Percentiles rank a stretch among this genome's conserved stretches.
phyloP scores from a whole-genome alignment of 1,139 yeast species.

The Sugiyamaella castrensis region DNA sequence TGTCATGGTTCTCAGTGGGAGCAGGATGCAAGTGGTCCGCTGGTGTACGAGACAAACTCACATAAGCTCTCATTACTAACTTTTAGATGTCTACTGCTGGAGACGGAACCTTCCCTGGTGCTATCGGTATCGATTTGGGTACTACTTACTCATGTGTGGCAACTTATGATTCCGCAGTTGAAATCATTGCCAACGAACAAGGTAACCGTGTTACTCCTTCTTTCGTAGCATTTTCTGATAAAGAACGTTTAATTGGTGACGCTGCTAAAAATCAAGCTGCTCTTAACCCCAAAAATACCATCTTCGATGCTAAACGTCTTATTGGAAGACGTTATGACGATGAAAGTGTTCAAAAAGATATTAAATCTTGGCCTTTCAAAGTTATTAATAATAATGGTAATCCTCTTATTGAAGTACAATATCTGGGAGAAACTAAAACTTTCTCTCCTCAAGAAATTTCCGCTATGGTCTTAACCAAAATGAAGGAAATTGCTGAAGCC shows the following conservation, averaged over 20 bases:
- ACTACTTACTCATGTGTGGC: constrained; percentile 91
- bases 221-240: constrained; percentile 95
- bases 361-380: constrained; percentile 97
- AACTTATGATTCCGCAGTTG: constrained; percentile 75
- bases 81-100: constrained; percentile 29
- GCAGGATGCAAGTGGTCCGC: no score
- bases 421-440: constrained; percentile 88
- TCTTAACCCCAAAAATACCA: constrained; percentile 93
- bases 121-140: constrained; percentile 95
- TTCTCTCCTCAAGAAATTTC: constrained; percentile 98
- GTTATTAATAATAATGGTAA: constrained; percentile 81
- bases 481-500: constrained; percentile 98
- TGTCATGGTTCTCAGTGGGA: no score
- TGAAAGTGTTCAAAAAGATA: constrained; percentile 89
- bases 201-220: constrained; percentile 99
- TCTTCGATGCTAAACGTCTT: constrained; percentile 97
- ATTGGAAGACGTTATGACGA: constrained; percentile 94
- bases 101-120: constrained; percentile 99
- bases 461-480: constrained; percentile 93
- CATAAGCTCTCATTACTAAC: constrained; percentile 7
- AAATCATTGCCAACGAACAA: constrained; percentile 96
- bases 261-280: constrained; percentile 99
- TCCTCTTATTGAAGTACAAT: constrained; percentile 90
- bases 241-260: constrained; percentile 98
- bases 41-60: no score